phyloP scores from a whole-genome alignment of 352 stramenopile species.

The Pythium oligandrum region DNA sequence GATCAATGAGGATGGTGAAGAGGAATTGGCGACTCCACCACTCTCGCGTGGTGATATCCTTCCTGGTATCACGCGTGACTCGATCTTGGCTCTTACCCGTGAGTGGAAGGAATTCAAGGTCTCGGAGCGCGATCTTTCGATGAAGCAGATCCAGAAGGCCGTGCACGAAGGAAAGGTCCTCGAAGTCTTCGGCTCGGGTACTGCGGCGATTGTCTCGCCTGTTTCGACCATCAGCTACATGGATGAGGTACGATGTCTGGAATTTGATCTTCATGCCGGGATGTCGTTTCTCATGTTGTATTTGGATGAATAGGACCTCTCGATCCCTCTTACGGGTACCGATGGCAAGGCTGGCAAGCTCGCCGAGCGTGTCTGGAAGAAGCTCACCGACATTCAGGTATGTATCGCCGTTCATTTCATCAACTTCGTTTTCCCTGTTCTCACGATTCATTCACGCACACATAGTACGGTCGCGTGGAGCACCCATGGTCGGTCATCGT shows the following conservation, averaged over 20 bases:
- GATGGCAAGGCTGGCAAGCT: conserved; percentile 82
- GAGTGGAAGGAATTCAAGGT: conserved; percentile 94
- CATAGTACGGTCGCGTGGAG: conserved; percentile 27
- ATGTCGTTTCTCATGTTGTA: no score
- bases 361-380: conserved; percentile 86
- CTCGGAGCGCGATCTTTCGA: conserved; percentile 90
- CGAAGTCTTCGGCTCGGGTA: conserved; percentile 96
- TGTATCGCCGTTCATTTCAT: not conserved
- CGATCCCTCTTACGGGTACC: conserved; percentile 84
- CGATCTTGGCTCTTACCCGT: conserved; percentile 90
- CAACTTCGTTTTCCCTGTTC: no score
- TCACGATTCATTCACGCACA: no score
- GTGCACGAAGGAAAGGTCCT: conserved; percentile 85
- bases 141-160: conserved; percentile 94
- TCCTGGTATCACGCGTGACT: conserved; percentile 95
- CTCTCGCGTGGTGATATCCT: conserved; percentile 95
- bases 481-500: conserved; percentile 39
- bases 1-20: conserved; percentile 88
- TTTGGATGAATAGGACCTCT: conserved; percentile 56
- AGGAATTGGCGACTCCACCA: conserved; percentile 94
- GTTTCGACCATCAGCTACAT: conserved; percentile 95
- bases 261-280: no score
- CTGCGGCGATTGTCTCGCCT: conserved; percentile 92
- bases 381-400: conserved; percentile 87
- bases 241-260: conserved; percentile 14